Evolutionary conservation across 1,284 basidiomycete genomes (phyloP).

Genomic region (Nidula niveotomentosa): DNA sequence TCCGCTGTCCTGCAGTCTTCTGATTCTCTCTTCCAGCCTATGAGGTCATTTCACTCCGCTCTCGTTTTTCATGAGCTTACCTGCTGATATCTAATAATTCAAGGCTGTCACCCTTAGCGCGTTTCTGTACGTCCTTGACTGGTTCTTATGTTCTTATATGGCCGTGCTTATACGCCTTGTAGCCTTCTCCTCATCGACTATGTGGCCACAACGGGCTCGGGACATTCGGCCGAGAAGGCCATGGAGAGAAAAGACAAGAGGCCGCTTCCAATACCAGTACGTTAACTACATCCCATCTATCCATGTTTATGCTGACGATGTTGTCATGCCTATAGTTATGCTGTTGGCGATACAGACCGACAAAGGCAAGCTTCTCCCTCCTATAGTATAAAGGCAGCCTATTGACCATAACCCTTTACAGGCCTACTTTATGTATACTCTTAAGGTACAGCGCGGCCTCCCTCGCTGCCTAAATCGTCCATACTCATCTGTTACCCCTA

Average conservation of each 20-base stretch:
- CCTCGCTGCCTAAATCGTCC: conserved; percentile 1
- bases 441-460: conserved; percentile 54
- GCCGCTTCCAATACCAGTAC: conserved; percentile 70
- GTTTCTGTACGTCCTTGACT: conserved; percentile 58
- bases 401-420: conserved; percentile 17
- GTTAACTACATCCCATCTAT: neutral
- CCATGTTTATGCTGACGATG: neutral
- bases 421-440: conserved; percentile 86
- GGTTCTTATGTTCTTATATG: conserved; percentile 17
- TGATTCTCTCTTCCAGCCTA: conserved; percentile 16
- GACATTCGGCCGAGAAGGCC: conserved; percentile 61
- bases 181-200: conserved; percentile 85
- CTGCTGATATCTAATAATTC: conserved; percentile 3
- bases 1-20: neutral
- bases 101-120: conserved; percentile 78
- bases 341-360: conserved; percentile 77
- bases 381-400: conserved; percentile 4
- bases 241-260: conserved; percentile 81
- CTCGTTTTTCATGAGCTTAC: too few relatives aligned
- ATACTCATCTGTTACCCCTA: conserved; percentile 1
- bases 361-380: conserved; percentile 50
- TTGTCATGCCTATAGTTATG: conserved; percentile 48
- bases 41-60: conserved; percentile 18
- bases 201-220: conserved; percentile 68
- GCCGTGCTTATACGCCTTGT: conserved; percentile 1